phyloP scores from a whole-genome alignment of 257 asterid species.

The Plantago ovata region DNA sequence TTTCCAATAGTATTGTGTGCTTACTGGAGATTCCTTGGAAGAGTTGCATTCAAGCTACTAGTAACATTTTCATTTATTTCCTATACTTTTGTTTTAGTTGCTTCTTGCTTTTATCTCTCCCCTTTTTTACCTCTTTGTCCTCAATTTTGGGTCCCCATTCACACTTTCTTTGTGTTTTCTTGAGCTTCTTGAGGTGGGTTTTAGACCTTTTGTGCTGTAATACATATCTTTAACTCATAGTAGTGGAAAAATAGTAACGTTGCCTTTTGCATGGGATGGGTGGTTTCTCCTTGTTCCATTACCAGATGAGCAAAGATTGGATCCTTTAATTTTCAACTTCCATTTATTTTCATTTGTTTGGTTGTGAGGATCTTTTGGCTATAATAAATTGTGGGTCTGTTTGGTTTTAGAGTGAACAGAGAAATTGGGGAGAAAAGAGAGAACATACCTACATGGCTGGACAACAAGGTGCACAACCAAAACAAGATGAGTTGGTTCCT shows the following conservation, averaged over 20 bases:
- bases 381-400: background rate
- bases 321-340: background rate
- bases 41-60: constrained; percentile 41
- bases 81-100: constrained; percentile 24
- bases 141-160: constrained; percentile 33
- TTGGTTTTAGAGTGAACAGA: constrained; percentile 7
- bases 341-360: background rate
- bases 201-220: constrained; percentile 29
- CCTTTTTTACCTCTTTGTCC: constrained; percentile 13
- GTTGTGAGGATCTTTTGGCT: constrained; percentile 8
- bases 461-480: constrained; percentile 65
- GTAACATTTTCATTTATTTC: constrained; percentile 26
- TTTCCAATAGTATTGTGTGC: no score
- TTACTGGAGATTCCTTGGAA: constrained; percentile 29
- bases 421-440: constrained; percentile 3
- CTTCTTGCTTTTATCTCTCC: constrained; percentile 18
- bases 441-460: constrained; percentile 50
- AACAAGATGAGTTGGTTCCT: constrained; percentile 71
- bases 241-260: constrained; percentile 9
- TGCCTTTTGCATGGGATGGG: constrained; percentile 28
- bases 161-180: constrained; percentile 31
- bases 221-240: constrained; percentile 3
- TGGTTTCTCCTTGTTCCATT: background rate
- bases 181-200: constrained; percentile 22
- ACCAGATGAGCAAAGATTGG: constrained; percentile 2